phyloP scores from a whole-genome alignment of 2,329 filamentous ascomycete genomes.

The Nothophaeocryptopus gaeumannii region DNA sequence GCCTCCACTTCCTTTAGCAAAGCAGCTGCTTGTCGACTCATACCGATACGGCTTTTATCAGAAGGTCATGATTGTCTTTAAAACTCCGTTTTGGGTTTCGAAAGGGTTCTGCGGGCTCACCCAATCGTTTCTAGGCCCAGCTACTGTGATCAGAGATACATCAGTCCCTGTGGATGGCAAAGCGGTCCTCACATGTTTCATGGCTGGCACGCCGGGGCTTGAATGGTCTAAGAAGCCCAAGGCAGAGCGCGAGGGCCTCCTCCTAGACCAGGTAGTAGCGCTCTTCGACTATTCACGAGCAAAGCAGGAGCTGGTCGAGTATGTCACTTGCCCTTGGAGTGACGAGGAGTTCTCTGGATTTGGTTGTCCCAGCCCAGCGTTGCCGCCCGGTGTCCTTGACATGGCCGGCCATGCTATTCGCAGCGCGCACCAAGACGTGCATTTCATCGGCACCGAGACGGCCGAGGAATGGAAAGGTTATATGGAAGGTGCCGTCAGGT shows the following conservation, averaged over 20 bases:
- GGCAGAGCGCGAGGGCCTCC: conserved; percentile 26
- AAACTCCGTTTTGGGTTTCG: conserved; percentile 46
- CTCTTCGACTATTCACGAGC: conserved; percentile 25
- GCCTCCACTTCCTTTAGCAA: conserved; percentile 44
- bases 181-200: conserved; percentile 40
- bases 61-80: conserved; percentile 50
- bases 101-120: conserved; percentile 46
- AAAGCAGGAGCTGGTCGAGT: conserved; percentile 20
- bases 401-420: conserved; percentile 16
- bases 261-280: conserved; percentile 36
- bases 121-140: conserved; percentile 47
- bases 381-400: conserved; percentile 20
- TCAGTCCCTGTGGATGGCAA: conserved; percentile 23
- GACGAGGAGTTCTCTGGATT: conserved; percentile 27
- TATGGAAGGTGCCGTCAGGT: conserved; percentile 55
- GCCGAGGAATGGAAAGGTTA: conserved; percentile 54
- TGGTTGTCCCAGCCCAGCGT: conserved; percentile 23
- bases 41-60: conserved; percentile 48
- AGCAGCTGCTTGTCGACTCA: conserved; percentile 37
- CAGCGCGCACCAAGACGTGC: conserved; percentile 38
- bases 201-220: conserved; percentile 37
- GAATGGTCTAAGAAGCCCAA: conserved; percentile 32
- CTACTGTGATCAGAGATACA: conserved; percentile 46
- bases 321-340: conserved; percentile 31
- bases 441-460: conserved; percentile 56